phyloP scores from a whole-genome alignment of 2,329 filamentous ascomycete species.

The Microcera coccophila region DNA sequence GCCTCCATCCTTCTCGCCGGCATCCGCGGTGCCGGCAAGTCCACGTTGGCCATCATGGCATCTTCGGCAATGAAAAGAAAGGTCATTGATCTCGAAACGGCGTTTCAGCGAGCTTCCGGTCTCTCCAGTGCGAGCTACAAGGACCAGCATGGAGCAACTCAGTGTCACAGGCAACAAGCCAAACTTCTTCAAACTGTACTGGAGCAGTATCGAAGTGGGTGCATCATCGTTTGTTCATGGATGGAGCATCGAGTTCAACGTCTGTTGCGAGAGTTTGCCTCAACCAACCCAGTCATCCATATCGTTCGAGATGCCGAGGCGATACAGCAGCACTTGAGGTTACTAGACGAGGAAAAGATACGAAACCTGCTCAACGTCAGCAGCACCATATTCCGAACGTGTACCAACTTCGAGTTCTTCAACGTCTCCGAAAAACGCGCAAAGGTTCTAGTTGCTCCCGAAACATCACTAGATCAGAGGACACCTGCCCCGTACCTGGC shows the following conservation, averaged over 20 bases:
- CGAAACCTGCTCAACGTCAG: conserved; percentile 56
- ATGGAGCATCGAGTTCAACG: conserved; percentile 61
- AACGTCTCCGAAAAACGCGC: conserved; percentile 60
- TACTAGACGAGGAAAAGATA: conserved; percentile 53
- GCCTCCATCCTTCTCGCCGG: conserved; percentile 71
- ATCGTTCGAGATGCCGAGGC: conserved; percentile 62
- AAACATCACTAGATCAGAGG: conserved; percentile 13
- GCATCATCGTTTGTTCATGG: conserved; percentile 69
- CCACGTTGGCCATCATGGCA: conserved; percentile 70
- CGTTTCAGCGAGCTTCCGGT: conserved; percentile 62
- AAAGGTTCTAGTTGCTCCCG: conserved; percentile 12
- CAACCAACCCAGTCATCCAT: conserved; percentile 66
- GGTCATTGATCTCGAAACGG: conserved; percentile 64
- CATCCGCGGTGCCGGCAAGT: conserved; percentile 70
- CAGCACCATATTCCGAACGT: conserved; percentile 57
- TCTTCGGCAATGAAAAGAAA: conserved; percentile 66
- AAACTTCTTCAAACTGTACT: conserved; percentile 59
- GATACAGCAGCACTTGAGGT: conserved; percentile 59
- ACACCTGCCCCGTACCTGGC: conserved; percentile 59
- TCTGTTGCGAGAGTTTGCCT: conserved; percentile 58
- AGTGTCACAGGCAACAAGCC: conserved; percentile 62
- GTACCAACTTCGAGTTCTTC: conserved; percentile 73
- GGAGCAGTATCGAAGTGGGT: conserved; percentile 53
- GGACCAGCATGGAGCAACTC: conserved; percentile 55
- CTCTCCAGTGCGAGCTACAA: conserved; percentile 61